These are phyloP conservation scores for Bruguiera parviflora DNA, from an alignment of 345 rosid genomes.

Conservation along the genomic window DNA sequence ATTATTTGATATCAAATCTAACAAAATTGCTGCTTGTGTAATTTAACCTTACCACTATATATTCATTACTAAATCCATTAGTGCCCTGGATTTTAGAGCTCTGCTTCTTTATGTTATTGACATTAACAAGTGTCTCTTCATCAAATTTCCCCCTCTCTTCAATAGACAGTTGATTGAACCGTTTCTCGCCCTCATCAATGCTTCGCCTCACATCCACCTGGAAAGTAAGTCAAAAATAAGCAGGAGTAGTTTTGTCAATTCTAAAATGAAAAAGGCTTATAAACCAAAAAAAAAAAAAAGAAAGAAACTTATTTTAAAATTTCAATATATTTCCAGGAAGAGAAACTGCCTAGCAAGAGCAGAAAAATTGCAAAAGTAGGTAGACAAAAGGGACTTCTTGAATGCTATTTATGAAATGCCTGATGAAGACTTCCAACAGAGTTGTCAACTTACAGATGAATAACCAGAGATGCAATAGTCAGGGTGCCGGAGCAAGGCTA, in stretches of 20 bases:
- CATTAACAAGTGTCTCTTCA: slow-evolving; percentile 92
- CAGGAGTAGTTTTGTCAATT: neutral
- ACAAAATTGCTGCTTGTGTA: slow-evolving; percentile 10
- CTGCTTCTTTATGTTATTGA: slow-evolving; percentile 67
- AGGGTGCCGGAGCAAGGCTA: slow-evolving; percentile 90
- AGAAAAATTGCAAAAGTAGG: neutral
- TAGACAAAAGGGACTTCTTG: neutral
- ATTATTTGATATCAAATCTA: neutral
- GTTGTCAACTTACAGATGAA: slow-evolving; percentile 63
- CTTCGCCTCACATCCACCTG: slow-evolving; percentile 76
- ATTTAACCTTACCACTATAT: slow-evolving; percentile 68
- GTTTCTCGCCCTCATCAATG: slow-evolving; percentile 78
- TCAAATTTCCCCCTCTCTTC: slow-evolving; percentile 96
- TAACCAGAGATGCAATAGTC: slow-evolving; percentile 95
- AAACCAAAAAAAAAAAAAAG: neutral
- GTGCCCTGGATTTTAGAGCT: slow-evolving; percentile 51
- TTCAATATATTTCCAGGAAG: neutral
- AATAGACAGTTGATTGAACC: slow-evolving; percentile 86
- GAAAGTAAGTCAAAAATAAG: slow-evolving; percentile 6
- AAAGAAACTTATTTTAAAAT: neutral
- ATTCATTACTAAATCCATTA: slow-evolving; percentile 74
- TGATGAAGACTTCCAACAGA: neutral
- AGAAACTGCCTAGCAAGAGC: neutral
- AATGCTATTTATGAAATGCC: neutral
- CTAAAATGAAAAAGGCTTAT: too few species aligned